These are phyloP conservation scores for Metschnikowia gruessii DNA, from an alignment of 805 yeast species.

Conservation along the genomic window DNA sequence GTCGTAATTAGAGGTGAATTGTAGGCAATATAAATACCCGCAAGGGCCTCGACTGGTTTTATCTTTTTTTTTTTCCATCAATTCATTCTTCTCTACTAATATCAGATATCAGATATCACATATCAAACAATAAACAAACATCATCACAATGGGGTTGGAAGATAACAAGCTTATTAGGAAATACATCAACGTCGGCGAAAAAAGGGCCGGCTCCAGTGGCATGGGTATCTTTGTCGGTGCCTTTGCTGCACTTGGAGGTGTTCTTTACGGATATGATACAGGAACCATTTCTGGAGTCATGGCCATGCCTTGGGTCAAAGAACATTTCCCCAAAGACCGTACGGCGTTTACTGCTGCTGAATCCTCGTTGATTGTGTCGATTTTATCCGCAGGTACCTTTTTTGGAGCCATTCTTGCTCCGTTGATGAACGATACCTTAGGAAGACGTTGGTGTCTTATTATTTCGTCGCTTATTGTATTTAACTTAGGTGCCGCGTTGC, in stretches of 20 bases:
- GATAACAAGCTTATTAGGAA: constrained; percentile 30
- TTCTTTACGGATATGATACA: constrained; percentile 43
- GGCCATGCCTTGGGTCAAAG: constrained; percentile 38
- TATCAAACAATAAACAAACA: too few species aligned
- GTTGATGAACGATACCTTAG: constrained; percentile 35
- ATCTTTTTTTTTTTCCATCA: background rate
- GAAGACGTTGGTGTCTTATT: constrained; percentile 38
- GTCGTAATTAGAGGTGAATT: too few species aligned
- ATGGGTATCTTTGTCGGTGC: constrained; percentile 41
- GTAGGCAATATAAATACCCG: constrained; percentile 4
- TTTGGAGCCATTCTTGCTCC: constrained; percentile 41
- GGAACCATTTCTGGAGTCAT: constrained; percentile 43
- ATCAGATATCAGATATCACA: too few species aligned
- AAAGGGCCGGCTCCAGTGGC: constrained; percentile 43
- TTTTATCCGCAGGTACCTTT: constrained; percentile 42
- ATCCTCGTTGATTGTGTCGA: constrained; percentile 27
- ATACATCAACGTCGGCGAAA: constrained; percentile 45
- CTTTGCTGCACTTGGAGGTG: constrained; percentile 43
- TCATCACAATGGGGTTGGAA: constrained; percentile 36
- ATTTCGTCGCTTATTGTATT: constrained; percentile 34
- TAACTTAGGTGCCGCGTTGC: constrained; percentile 39
- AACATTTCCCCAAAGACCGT: constrained; percentile 24
- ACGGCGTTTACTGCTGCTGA: constrained; percentile 21
- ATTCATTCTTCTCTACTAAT: background rate
- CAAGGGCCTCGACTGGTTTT: background rate